These are phyloP conservation scores for Ceriops decandra DNA, from an alignment of 345 rosid species.

Conservation along the genomic window DNA sequence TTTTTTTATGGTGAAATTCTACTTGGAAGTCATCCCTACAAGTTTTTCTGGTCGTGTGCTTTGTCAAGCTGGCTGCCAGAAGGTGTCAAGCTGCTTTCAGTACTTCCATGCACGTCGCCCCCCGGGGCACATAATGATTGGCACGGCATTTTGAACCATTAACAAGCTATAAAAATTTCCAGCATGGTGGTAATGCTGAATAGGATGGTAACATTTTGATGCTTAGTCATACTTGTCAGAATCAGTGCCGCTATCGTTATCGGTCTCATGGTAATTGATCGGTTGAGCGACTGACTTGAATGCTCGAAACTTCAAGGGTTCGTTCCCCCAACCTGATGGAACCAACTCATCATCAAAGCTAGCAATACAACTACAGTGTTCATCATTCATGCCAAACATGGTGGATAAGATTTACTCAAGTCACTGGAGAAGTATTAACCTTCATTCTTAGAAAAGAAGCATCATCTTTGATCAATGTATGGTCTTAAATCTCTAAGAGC, in stretches of 20 bases:
- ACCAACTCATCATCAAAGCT: background rate
- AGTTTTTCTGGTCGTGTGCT: background rate
- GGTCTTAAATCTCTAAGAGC: no score
- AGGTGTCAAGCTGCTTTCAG: background rate
- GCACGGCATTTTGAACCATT: no score
- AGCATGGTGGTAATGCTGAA: background rate
- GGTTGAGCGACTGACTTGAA: slow-evolving; percentile 66
- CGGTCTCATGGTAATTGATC: slow-evolving; percentile 41
- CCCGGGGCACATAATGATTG: no score
- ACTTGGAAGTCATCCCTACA: no score
- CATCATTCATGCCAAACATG: background rate
- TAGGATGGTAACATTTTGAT: background rate
- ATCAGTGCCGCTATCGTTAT: background rate
- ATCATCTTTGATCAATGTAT: no score
- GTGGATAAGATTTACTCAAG: background rate
- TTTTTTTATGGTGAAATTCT: no score
- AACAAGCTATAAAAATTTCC: no score
- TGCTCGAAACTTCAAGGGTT: slow-evolving; percentile 62
- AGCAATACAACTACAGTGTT: background rate
- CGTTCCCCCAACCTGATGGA: slow-evolving; percentile 57
- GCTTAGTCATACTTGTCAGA: slow-evolving; percentile 17
- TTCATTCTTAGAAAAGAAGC: no score
- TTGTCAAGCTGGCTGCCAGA: background rate
- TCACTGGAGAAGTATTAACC: background rate
- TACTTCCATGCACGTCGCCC: background rate